Evolutionary conservation across 345 rosid genomes (phyloP).

Genomic region (Microthlaspi erraticum): DNA sequence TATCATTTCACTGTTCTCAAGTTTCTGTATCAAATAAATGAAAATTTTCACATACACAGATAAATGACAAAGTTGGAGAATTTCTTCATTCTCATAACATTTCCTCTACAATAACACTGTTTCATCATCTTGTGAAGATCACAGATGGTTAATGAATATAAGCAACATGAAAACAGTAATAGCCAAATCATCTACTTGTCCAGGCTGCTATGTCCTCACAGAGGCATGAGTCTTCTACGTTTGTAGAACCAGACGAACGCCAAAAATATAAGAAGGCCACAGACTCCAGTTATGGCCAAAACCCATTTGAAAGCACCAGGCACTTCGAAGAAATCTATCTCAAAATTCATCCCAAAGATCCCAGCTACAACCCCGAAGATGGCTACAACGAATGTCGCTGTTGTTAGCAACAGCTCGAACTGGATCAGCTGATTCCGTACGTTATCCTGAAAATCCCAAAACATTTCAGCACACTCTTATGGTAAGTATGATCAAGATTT

Average conservation of each 20-base stretch:
- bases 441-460: slow-evolving; percentile 65
- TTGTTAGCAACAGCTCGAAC: slow-evolving; percentile 89
- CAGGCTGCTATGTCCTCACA: slow-evolving; percentile 47
- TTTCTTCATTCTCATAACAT: slow-evolving; percentile 9
- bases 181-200: slow-evolving; percentile 19
- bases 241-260: slow-evolving; percentile 94
- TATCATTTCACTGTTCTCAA: slow-evolving; percentile 19
- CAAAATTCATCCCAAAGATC: slow-evolving; percentile 94
- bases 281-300: slow-evolving; percentile 70
- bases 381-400: slow-evolving; percentile 94
- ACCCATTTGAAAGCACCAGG: slow-evolving; percentile 88
- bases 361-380: slow-evolving; percentile 98
- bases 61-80: not conserved
- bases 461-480: not conserved
- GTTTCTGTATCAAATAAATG: slow-evolving; percentile 31
- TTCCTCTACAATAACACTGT: slow-evolving; percentile 10
- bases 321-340: slow-evolving; percentile 63
- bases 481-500: not conserved
- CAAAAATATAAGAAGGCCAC: slow-evolving; percentile 63
- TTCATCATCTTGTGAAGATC: slow-evolving; percentile 15
- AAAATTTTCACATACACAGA: slow-evolving; percentile 1
- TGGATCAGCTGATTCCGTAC: slow-evolving; percentile 97
- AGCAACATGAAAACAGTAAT: not conserved
- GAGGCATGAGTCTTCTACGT: slow-evolving; percentile 89
- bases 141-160: not conserved